Percentiles rank a stretch among this genome's conserved stretches.
phyloP scores from a whole-genome alignment of 129 eudicot genomes.

The Escallonia rubra region DNA sequence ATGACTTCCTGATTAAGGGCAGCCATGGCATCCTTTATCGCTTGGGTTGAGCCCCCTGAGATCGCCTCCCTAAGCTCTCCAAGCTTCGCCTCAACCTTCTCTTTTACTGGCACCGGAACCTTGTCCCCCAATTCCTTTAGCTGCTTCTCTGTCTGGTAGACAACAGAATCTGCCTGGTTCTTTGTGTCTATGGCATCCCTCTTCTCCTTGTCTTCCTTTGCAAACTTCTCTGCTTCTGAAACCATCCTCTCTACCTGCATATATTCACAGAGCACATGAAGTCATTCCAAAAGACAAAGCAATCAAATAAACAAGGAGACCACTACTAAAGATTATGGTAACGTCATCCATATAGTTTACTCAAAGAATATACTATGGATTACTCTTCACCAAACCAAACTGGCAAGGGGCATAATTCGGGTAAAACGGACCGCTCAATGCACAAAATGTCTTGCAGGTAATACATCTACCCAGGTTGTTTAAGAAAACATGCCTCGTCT shows the following conservation, averaged over 20 bases:
- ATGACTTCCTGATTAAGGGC: constrained; percentile 97
- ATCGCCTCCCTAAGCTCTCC: constrained; percentile 74
- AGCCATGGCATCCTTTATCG: constrained; percentile 91
- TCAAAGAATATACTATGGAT: no score
- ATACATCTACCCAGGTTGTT: background rate
- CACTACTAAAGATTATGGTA: no score
- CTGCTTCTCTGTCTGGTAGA: constrained; percentile 97
- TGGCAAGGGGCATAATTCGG: no score
- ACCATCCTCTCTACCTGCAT: constrained; percentile 90
- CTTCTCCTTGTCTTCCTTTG: constrained; percentile 96
- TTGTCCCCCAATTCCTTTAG: constrained; percentile 93
- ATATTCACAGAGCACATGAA: background rate
- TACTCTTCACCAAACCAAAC: no score
- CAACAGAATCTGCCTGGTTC: constrained; percentile 94
- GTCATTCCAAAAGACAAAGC: background rate
- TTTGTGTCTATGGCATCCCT: constrained; percentile 96
- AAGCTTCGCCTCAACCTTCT: constrained; percentile 83
- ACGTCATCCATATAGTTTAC: no score
- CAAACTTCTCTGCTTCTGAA: constrained; percentile 81
- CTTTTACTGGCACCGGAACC: constrained; percentile 80
- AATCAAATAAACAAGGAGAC: no score
- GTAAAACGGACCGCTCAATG: background rate
- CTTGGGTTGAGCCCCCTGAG: constrained; percentile 77
- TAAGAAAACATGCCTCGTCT: constrained; percentile 62
- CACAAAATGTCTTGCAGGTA: background rate